phyloP scores from a whole-genome alignment of 2,329 filamentous ascomycete genomes.

The Fusarium coicis region DNA sequence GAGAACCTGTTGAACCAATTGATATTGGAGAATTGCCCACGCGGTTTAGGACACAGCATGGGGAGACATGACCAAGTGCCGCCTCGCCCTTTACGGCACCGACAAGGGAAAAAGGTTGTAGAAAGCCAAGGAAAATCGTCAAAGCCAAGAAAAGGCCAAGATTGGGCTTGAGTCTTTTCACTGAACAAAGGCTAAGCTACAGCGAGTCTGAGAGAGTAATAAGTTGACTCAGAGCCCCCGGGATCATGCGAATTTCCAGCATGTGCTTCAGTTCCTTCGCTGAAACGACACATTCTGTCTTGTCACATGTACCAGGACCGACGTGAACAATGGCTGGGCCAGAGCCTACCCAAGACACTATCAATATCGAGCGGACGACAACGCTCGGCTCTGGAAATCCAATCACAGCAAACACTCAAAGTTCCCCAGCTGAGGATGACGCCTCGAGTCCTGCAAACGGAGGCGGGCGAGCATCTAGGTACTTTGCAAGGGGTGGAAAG shows the following conservation, averaged over 20 bases:
- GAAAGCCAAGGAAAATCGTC: conserved; percentile 10
- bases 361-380: conserved; percentile 10
- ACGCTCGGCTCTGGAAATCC: conserved; percentile 23
- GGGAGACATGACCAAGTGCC: neutral
- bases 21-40: conserved; percentile 25
- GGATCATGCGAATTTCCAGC: neutral
- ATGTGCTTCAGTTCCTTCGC: conserved; percentile 3
- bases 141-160: conserved; percentile 25
- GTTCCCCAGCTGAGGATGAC: neutral
- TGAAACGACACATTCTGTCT: neutral
- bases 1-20: conserved; percentile 39
- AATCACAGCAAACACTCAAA: conserved; percentile 12
- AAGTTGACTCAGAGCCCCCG: conserved; percentile 10
- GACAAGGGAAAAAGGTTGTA: neutral
- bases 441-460: neutral
- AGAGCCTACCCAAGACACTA: conserved; percentile 2
- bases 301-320: neutral
- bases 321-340: conserved; percentile 16
- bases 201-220: neutral
- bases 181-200: neutral
- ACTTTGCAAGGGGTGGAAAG: conserved; percentile 53
- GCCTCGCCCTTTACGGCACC: conserved; percentile 5
- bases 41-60: conserved; percentile 10
- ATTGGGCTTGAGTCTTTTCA: neutral
- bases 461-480: conserved; percentile 6